Evolutionary conservation across 2,329 filamentous ascomycete genomes (phyloP).

Genomic region (Hypomyces perniciosus): DNA sequence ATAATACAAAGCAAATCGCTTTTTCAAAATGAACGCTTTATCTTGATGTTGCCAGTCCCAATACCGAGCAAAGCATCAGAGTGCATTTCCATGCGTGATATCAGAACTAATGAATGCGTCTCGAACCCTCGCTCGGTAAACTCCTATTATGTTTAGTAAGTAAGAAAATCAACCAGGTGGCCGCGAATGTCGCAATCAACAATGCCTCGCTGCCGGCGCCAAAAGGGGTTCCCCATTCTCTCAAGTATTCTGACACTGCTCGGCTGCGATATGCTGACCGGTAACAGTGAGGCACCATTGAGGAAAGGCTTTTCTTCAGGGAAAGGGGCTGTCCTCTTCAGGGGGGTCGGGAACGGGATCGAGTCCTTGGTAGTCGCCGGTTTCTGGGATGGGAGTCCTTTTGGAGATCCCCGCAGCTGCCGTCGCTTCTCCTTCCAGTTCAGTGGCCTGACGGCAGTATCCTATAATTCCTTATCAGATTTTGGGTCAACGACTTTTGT

Average conservation of each 20-base stretch:
- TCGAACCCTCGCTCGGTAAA: neutral
- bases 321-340: too few relatives aligned
- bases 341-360: too few relatives aligned
- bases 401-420: conserved; percentile 2
- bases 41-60: conserved; percentile 1
- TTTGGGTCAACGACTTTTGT: conserved; percentile 22
- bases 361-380: too few relatives aligned
- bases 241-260: neutral
- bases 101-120: neutral
- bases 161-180: neutral
- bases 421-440: conserved; percentile 16
- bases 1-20: conserved; percentile 14
- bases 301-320: neutral
- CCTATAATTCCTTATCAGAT: conserved; percentile 18
- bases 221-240: conserved; percentile 2
- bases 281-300: neutral
- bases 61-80: neutral
- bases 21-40: conserved; percentile 9
- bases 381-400: neutral
- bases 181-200: conserved; percentile 8
- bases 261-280: neutral
- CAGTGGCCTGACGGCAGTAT: conserved; percentile 22
- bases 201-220: conserved; percentile 2
- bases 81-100: conserved; percentile 6
- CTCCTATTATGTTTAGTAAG: neutral